Conservation (phyloP, 352 stramenopile genomes). For the Pythium scleroteichum region DNA sequence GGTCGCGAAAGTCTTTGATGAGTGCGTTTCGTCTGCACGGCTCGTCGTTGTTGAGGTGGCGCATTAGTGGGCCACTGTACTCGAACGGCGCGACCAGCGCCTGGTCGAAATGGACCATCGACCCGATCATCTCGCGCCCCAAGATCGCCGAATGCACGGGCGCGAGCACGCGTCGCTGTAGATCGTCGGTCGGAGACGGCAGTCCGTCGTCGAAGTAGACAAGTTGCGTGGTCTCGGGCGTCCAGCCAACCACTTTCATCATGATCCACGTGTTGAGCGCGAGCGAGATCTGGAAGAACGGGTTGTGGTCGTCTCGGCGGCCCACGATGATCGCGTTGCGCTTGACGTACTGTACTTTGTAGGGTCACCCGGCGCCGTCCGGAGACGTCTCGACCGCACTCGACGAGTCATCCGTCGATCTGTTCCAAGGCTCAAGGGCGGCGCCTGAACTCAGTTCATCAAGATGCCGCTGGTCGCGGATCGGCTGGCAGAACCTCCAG, state of each 20-base stretch:
- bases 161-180: constrained; percentile 24
- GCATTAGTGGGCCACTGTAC: constrained; percentile 52
- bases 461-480: not conserved
- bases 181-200: constrained; percentile 19
- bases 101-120: constrained; percentile 38
- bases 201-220: constrained; percentile 32
- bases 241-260: constrained; percentile 22
- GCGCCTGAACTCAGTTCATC: not conserved
- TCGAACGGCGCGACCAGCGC: constrained; percentile 31
- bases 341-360: constrained; percentile 12
- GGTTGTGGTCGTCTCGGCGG: constrained; percentile 34
- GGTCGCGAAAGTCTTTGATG: constrained; percentile 44
- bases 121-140: constrained; percentile 21
- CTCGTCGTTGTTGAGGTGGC: constrained; percentile 60
- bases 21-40: constrained; percentile 53
- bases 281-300: constrained; percentile 33
- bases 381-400: not conserved
- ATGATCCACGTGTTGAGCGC: constrained; percentile 33
- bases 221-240: constrained; percentile 20
- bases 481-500: constrained; percentile 11
- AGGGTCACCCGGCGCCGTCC: not conserved
- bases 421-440: constrained; percentile 1
- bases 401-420: not conserved
- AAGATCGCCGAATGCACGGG: constrained; percentile 20
- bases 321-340: constrained; percentile 26